These are phyloP conservation scores for Trichophyton simii DNA, from an alignment of 2,329 filamentous ascomycete genomes.

Conservation along the genomic window DNA sequence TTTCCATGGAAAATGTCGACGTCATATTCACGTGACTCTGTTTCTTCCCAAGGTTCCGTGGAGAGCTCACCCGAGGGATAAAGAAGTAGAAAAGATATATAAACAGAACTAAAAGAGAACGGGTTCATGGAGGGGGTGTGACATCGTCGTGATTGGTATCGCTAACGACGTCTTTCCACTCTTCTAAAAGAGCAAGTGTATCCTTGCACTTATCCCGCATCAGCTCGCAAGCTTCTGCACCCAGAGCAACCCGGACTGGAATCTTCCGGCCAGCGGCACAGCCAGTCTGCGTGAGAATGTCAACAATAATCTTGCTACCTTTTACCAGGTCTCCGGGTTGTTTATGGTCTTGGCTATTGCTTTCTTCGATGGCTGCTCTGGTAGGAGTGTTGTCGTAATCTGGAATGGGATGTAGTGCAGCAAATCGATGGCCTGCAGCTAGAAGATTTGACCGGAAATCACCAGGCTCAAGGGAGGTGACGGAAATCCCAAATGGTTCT, in stretches of 20 bases:
- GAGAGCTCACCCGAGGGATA: background rate
- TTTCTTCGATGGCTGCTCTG: constrained; percentile 1
- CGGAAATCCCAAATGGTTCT: constrained; percentile 12
- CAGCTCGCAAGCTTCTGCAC: constrained; percentile 36
- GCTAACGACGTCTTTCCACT: constrained; percentile 38
- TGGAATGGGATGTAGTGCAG: constrained; percentile 9
- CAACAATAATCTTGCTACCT: constrained; percentile 41
- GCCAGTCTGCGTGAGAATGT: constrained; percentile 43
- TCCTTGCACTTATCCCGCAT: constrained; percentile 35
- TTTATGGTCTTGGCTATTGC: constrained; percentile 33
- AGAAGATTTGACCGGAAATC: constrained; percentile 15
- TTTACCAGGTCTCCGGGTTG: constrained; percentile 47
- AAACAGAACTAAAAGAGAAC: background rate
- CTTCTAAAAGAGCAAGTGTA: constrained; percentile 35
- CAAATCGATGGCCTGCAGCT: constrained; percentile 8
- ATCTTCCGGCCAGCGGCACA: constrained; percentile 38
- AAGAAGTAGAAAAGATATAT: background rate
- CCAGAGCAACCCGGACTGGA: constrained; percentile 44
- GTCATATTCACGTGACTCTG: background rate
- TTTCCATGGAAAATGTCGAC: background rate
- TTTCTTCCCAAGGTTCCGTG: background rate
- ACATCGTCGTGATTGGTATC: constrained; percentile 22
- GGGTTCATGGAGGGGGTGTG: background rate
- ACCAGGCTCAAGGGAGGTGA: constrained; percentile 14
- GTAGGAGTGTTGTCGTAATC: constrained; percentile 13